Base-by-base conservation (phyloP, 306 rosid species). In the Inga leiocalycina region DNA sequence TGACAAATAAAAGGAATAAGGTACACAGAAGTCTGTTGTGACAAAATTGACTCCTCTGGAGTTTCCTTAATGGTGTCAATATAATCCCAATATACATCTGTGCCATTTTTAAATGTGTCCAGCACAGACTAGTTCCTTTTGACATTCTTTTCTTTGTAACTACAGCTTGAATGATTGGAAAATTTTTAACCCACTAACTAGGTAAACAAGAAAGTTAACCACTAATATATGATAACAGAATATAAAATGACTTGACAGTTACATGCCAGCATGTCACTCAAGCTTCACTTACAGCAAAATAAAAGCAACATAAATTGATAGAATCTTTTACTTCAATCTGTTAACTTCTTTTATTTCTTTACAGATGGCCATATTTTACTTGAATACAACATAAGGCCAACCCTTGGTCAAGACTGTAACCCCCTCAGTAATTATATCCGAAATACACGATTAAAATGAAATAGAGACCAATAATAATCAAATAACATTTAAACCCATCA, bases 1-100 rank as follows among this genome's bases (percentile, higher is more conserved):
- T 91, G 98, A 56, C 97, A 95, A 71, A 92, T 84, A 84, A 92
- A 87, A 43, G 98, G 98, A 69, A 92, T 88, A 72, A 92, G 95
- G 75, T 90, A 92, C 83, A 91, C 92, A 78, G 93, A 91, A 69
- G 98, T 92, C 83, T 91, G 97, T 64, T 90, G 89, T 1, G 94
- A 92, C 91, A 92, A 82, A 75, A 94, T 92, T 43, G 93, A 88
- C 74, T 91, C 93, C 65, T 92, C 93, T 4, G 88, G 88, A 19
- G 62, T 85, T 82, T 89, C 97, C 86, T 88, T 95, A 41, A 88
- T 85, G 2, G 97, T 86, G 51, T 89, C 92, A 81, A 86, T 87
- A 77, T 92, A 95, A 77, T 94, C 92, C 85, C 84, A 94, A 44
- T 94, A 93, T 82, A 90, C 86, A 84, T 89, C 95, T 15, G 94